Percentiles rank a stretch among this genome's conserved stretches.
These are phyloP conservation scores for Verruconis gallopava DNA, from an alignment of 2,329 filamentous ascomycete species.

Conservation along the genomic window DNA sequence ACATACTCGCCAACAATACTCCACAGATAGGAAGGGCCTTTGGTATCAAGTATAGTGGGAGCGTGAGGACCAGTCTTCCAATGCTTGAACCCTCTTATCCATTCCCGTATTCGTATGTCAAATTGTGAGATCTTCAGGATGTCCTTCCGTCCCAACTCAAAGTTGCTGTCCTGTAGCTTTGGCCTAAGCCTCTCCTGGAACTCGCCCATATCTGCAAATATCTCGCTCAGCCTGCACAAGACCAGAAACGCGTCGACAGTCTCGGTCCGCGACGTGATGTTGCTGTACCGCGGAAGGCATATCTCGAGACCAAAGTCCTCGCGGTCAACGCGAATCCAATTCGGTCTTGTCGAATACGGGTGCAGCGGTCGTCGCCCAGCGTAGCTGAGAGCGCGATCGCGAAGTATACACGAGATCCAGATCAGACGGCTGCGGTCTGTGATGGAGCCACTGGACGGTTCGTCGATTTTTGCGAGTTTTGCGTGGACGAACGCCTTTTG, in stretches of 20 bases:
- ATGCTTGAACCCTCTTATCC: constrained; percentile 7
- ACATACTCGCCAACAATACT: constrained; percentile 7
- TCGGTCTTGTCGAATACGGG: neutral
- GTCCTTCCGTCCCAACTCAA: constrained; percentile 2
- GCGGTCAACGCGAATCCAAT: neutral
- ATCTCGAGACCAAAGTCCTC: constrained; percentile 9
- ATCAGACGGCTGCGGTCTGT: constrained; percentile 7
- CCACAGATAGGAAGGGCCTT: constrained; percentile 1
- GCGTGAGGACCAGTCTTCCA: neutral
- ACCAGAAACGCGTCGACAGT: constrained; percentile 6
- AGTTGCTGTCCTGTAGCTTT: neutral
- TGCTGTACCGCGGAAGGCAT: constrained; percentile 3
- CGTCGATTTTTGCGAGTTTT: neutral
- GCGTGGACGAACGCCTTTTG: constrained; percentile 7
- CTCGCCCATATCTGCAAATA: constrained; percentile 1
- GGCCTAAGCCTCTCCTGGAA: neutral
- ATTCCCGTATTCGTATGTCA: constrained; percentile 8
- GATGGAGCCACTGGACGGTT: constrained; percentile 4
- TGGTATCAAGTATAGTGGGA: neutral
- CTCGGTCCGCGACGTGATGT: neutral
- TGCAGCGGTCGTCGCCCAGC: neutral
- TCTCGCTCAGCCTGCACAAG: constrained; percentile 4
- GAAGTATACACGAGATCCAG: constrained; percentile 1
- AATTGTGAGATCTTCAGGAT: constrained; percentile 6
- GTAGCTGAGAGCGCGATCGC: constrained; percentile 3